Conservation (phyloP, 805 yeast genomes). For the Cyberlindnera saturnus region DNA sequence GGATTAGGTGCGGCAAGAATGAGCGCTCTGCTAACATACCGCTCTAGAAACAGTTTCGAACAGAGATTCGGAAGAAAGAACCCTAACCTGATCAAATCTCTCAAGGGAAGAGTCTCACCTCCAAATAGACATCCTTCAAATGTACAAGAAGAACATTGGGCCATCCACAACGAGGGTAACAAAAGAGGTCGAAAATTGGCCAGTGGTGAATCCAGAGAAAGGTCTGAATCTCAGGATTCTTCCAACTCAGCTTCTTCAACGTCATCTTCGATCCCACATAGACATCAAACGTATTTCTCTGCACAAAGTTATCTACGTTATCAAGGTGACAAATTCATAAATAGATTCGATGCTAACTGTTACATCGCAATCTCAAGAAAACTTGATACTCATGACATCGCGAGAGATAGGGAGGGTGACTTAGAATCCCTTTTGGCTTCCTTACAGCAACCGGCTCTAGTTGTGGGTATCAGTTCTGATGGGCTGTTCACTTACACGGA, state of each 20-base stretch:
- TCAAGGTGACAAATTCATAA: constrained; percentile 87
- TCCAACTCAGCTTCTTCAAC: constrained; percentile 23
- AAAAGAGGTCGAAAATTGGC: constrained; percentile 23
- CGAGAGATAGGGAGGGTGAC: constrained; percentile 60
- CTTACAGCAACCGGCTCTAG: constrained; percentile 67
- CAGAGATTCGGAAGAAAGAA: constrained; percentile 81
- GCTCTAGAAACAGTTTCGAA: constrained; percentile 90
- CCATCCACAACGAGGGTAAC: constrained; percentile 84
- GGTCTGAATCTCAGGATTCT: constrained; percentile 28
- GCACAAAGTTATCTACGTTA: constrained; percentile 94
- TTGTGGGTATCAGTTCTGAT: constrained; percentile 88
- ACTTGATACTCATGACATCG: constrained; percentile 90
- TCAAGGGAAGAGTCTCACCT: constrained; percentile 1
- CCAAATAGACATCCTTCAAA: constrained; percentile 31
- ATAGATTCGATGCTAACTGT: constrained; percentile 93
- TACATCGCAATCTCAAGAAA: constrained; percentile 91
- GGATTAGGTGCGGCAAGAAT: constrained; percentile 96
- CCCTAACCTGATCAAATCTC: constrained; percentile 36
- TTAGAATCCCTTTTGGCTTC: constrained; percentile 44
- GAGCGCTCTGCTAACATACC: constrained; percentile 90
- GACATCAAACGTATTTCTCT: constrained; percentile 63
- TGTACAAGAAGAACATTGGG: constrained; percentile 68
- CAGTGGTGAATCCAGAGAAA: constrained; percentile 1
- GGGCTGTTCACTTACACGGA: constrained; percentile 90
- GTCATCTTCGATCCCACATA: constrained; percentile 16